Conservation (phyloP, 2,329 filamentous ascomycete species). For the Zymoseptoria tritici region DNA sequence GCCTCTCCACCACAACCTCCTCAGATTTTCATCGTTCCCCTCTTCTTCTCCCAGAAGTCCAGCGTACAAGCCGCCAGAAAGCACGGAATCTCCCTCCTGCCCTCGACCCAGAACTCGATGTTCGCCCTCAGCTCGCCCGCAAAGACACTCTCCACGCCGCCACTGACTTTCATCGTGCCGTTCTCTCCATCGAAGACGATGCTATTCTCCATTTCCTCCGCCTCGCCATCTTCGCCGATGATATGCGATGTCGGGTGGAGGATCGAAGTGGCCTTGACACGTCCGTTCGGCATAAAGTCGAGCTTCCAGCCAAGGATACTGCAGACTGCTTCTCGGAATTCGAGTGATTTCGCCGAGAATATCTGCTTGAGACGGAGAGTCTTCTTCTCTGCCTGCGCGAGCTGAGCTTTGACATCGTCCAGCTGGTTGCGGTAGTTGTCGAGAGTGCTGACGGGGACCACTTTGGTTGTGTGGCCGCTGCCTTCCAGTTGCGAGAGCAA, state of each 20-base stretch:
- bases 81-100: slow-evolving; percentile 86
- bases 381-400: slow-evolving; percentile 67
- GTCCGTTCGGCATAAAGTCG: slow-evolving; percentile 93
- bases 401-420: slow-evolving; percentile 44
- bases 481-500: slow-evolving; percentile 58
- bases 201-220: slow-evolving; percentile 43
- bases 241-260: slow-evolving; percentile 54
- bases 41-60: slow-evolving; percentile 76
- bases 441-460: slow-evolving; percentile 70
- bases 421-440: slow-evolving; percentile 69
- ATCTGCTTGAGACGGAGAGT: slow-evolving; percentile 84
- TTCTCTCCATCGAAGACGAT: slow-evolving; percentile 86
- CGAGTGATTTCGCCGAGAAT: slow-evolving; percentile 80
- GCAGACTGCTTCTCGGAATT: slow-evolving; percentile 93
- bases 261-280: slow-evolving; percentile 82
- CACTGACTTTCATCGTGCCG: slow-evolving; percentile 96
- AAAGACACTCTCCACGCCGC: slow-evolving; percentile 79
- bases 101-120: slow-evolving; percentile 93
- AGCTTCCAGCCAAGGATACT: slow-evolving; percentile 89
- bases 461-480: slow-evolving; percentile 41
- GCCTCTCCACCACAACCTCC: not conserved
- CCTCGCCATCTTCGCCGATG: slow-evolving; percentile 34
- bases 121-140: slow-evolving; percentile 75
- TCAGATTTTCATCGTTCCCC: slow-evolving; percentile 24
- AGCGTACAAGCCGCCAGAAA: slow-evolving; percentile 85